Percentiles rank a stretch among this genome's conserved stretches.
phyloP scores from a whole-genome alignment of 2,329 filamentous ascomycete genomes.

The Exophiala mesophila region DNA sequence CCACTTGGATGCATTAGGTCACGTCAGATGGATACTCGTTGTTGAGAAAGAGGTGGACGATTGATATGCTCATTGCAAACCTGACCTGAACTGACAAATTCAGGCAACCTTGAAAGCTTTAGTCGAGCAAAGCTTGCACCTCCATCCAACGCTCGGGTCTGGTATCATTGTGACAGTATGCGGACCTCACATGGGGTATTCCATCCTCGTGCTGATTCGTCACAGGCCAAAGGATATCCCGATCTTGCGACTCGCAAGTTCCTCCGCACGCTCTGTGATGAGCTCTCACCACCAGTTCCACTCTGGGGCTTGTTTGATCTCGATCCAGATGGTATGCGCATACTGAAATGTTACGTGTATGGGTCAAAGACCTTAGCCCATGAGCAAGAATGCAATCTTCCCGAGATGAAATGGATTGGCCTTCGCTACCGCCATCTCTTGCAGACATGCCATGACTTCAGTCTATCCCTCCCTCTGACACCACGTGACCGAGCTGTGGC shows the following conservation, averaged over 20 bases:
- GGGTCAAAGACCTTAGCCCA: conserved; percentile 54
- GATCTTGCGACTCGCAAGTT: conserved; percentile 55
- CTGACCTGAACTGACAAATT: conserved; percentile 2
- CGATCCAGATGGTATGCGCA: conserved; percentile 60
- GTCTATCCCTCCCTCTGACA: conserved; percentile 4
- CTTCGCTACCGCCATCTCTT: conserved; percentile 41
- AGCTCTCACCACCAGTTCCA: conserved; percentile 27
- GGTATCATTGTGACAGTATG: conserved; percentile 55
- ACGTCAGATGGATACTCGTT: conserved; percentile 55
- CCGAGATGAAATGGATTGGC: conserved; percentile 55
- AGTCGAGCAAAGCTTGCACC: conserved; percentile 45
- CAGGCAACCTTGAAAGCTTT: conserved; percentile 59
- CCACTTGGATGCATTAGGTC: conserved; percentile 28
- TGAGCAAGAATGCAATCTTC: conserved; percentile 47
- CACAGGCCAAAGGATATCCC: conserved; percentile 60
- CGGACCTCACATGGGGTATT: neutral
- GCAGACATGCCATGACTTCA: conserved; percentile 26
- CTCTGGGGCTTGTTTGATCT: conserved; percentile 55
- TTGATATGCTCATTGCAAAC: neutral
- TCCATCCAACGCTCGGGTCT: conserved; percentile 34
- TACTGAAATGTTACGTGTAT: conserved; percentile 59
- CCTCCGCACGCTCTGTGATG: conserved; percentile 40
- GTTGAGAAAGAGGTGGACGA: conserved; percentile 58
- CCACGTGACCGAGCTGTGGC: conserved; percentile 25
- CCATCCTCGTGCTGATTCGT: conserved; percentile 1